These are phyloP conservation scores for Silene noctiflora DNA, from an alignment of 179 eudicot genomes.

Conservation along the genomic window DNA sequence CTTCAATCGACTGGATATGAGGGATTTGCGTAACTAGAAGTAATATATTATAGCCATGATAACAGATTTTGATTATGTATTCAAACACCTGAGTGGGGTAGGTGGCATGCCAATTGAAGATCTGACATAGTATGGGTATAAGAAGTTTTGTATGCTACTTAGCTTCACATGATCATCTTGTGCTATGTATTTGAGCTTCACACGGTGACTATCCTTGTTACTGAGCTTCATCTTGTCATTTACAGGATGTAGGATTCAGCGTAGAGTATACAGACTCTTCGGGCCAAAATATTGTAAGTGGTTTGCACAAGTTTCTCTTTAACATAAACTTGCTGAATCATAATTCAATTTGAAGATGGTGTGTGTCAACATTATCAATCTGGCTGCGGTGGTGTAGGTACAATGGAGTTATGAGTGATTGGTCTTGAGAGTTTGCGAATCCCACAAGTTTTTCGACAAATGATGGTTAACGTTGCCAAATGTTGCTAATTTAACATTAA, in stretches of 20 bases:
- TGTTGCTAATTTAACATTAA: not conserved
- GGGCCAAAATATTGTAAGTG: conserved; percentile 72
- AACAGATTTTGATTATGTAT: not conserved
- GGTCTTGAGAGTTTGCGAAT: not conserved
- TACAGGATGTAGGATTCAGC: conserved; percentile 91
- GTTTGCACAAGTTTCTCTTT: conserved; percentile 4
- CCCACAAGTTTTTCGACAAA: not conserved
- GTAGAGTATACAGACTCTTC: conserved; percentile 61
- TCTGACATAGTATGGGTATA: not conserved
- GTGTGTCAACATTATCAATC: conserved; percentile 5
- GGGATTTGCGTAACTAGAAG: not conserved
- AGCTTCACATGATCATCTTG: not conserved
- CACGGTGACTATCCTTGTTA: conserved; percentile 11
- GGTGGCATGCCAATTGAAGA: not conserved
- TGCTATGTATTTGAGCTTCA: conserved; percentile 12
- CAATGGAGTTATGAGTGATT: not conserved
- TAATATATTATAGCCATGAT: not conserved
- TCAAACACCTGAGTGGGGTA: not conserved
- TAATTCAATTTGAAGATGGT: not conserved
- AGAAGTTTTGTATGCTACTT: not conserved
- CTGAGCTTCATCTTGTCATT: conserved; percentile 13
- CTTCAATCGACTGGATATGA: not conserved
- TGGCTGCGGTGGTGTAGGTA: conserved; percentile 11
- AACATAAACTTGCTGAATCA: not conserved
- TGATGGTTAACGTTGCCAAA: not conserved